Conservation (phyloP, 352 stramenopile species). For the Pythium aquatile region DNA sequence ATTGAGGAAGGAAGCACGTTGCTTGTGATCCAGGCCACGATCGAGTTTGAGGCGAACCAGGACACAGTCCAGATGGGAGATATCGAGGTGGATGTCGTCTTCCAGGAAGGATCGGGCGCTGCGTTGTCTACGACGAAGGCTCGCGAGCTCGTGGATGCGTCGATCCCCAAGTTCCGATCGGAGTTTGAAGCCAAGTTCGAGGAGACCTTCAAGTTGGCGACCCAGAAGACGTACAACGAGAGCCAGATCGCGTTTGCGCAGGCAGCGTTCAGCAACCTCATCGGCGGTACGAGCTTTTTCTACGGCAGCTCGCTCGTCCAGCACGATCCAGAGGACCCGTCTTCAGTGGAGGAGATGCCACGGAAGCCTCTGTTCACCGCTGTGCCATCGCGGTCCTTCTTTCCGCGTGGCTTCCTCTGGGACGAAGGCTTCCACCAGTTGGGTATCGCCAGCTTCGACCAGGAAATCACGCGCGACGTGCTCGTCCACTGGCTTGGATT, state of each 20-base stretch:
- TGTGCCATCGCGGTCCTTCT: constrained; percentile 92
- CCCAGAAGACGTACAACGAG: constrained; percentile 33
- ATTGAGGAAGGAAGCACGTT: constrained; percentile 69
- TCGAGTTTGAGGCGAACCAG: constrained; percentile 35
- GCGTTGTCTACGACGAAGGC: constrained; percentile 24
- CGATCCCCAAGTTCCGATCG: not conserved
- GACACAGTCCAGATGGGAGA: constrained; percentile 38
- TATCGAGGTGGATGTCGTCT: constrained; percentile 62
- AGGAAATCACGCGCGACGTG: constrained; percentile 67
- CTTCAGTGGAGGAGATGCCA: constrained; percentile 37
- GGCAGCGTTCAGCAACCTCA: constrained; percentile 87
- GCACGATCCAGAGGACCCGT: constrained; percentile 40
- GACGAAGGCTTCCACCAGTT: constrained; percentile 95
- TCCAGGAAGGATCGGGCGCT: constrained; percentile 42
- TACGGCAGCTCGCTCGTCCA: constrained; percentile 82
- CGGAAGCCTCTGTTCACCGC: constrained; percentile 79
- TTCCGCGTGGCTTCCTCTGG: constrained; percentile 93
- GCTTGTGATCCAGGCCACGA: constrained; percentile 67
- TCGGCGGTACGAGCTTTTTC: constrained; percentile 91
- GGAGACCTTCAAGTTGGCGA: constrained; percentile 42
- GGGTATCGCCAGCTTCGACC: constrained; percentile 77
- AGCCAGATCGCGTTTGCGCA: constrained; percentile 74
- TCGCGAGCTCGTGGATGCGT: constrained; percentile 7
- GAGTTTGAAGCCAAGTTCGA: constrained; percentile 66
- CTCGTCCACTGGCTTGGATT: constrained; percentile 86